A percentile compares a stretch with the other conserved stretches of the same genome.
These are phyloP conservation scores for Craspedostauros australis DNA, from an alignment of 108 stramenopile species.

Conservation along the genomic window DNA sequence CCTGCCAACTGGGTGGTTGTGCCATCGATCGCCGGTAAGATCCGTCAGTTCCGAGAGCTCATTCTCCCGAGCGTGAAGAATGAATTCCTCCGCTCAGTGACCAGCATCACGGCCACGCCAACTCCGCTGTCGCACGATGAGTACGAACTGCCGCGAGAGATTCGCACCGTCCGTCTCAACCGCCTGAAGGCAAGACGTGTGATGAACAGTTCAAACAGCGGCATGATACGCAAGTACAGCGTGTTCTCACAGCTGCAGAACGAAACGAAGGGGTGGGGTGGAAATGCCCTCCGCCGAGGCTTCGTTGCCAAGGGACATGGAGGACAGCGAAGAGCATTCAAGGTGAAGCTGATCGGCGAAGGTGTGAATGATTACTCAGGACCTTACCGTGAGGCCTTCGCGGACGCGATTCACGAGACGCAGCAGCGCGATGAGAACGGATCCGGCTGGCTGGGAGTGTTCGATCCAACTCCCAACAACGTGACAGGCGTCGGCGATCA, in stretches of 20 bases:
- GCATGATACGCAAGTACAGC: constrained; percentile 62
- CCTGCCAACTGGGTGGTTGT: constrained; percentile 48
- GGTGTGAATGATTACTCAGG: constrained; percentile 99
- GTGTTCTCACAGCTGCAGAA: constrained; percentile 92
- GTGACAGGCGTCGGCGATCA: constrained; percentile 61
- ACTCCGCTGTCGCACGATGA: constrained; percentile 95
- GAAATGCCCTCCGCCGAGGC: constrained; percentile 82
- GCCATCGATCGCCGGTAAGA: constrained; percentile 41
- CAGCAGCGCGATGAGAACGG: constrained; percentile 41
- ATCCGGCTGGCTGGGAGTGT: constrained; percentile 55
- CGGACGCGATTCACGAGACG: constrained; percentile 85
- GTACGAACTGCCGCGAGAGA: constrained; percentile 93
- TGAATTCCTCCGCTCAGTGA: constrained; percentile 59
- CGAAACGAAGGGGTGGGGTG: constrained; percentile 86
- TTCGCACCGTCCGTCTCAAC: constrained; percentile 86
- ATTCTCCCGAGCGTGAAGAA: constrained; percentile 74
- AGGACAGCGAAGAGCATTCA: constrained; percentile 94
- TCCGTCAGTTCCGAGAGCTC: constrained; percentile 42
- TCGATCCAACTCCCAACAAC: constrained; percentile 79
- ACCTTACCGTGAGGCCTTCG: constrained; percentile 94
- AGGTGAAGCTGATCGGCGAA: constrained; percentile 95
- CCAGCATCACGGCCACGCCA: constrained; percentile 84
- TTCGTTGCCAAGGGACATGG: constrained; percentile 95
- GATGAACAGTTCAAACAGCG: constrained; percentile 37
- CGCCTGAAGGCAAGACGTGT: constrained; percentile 74